A percentile compares a stretch with the other conserved stretches of the same genome.
These are phyloP conservation scores for Aspergillus brunneoviolaceus DNA, from an alignment of 2,329 filamentous ascomycete species.

Conservation along the genomic window DNA sequence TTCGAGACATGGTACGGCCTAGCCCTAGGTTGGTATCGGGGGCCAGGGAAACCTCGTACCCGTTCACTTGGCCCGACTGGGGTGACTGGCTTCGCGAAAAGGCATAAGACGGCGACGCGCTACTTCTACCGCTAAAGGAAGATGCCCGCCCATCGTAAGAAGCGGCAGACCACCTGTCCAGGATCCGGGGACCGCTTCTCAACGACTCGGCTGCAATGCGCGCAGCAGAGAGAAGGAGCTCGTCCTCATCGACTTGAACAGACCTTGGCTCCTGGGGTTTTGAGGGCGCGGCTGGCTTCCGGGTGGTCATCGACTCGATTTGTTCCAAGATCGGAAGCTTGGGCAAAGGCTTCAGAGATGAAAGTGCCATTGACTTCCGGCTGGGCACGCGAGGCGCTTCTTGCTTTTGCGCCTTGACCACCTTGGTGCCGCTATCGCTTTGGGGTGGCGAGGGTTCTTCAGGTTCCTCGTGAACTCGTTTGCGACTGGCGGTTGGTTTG, in stretches of 20 bases:
- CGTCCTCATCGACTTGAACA: slow-evolving; percentile 41
- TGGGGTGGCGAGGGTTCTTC: slow-evolving; percentile 12
- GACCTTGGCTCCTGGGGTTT: slow-evolving; percentile 23
- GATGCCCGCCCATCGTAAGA: slow-evolving; percentile 26
- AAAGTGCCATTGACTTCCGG: slow-evolving; percentile 30
- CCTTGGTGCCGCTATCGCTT: slow-evolving; percentile 23
- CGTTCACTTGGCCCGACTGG: slow-evolving; percentile 33
- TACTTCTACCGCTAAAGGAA: slow-evolving; percentile 30
- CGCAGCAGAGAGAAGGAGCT: slow-evolving; percentile 42
- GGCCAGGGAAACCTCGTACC: slow-evolving; percentile 43
- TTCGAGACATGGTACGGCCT: slow-evolving; percentile 43
- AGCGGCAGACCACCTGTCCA: slow-evolving; percentile 24
- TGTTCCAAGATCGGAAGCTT: slow-evolving; percentile 38
- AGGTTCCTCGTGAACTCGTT: slow-evolving; percentile 28
- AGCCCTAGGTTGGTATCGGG: slow-evolving; percentile 39
- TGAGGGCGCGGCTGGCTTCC: slow-evolving; percentile 22
- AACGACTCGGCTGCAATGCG: slow-evolving; percentile 43
- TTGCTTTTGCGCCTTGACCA: slow-evolving; percentile 23
- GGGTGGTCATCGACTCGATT: slow-evolving; percentile 27
- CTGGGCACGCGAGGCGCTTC: slow-evolving; percentile 14
- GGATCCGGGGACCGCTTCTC: slow-evolving; percentile 35
- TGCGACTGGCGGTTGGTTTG: slow-evolving; percentile 22
- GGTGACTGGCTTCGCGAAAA: slow-evolving; percentile 31
- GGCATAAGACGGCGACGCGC: slow-evolving; percentile 25
- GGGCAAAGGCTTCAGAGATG: slow-evolving; percentile 32